Conservation (phyloP, 1,139 yeast species). For the Spathaspora sp. region DNA sequence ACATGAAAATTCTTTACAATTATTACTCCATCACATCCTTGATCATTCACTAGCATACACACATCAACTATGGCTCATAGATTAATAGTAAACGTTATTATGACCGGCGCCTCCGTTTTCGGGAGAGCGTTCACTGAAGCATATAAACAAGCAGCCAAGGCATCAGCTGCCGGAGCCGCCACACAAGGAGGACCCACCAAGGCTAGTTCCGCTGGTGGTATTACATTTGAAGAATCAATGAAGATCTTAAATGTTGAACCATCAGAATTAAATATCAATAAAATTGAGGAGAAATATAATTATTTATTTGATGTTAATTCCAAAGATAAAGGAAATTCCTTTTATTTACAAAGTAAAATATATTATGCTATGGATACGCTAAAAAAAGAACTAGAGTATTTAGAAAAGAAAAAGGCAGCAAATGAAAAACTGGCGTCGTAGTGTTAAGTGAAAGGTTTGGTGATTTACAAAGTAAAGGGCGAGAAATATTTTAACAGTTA, state of each 20-base stretch:
- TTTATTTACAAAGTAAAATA: slow-evolving; percentile 88
- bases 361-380: slow-evolving; percentile 61
- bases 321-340: slow-evolving; percentile 91
- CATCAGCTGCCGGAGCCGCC: slow-evolving; percentile 59
- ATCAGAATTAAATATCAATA: slow-evolving; percentile 54
- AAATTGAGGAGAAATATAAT: slow-evolving; percentile 72
- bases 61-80: slow-evolving; percentile 71
- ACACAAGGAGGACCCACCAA: slow-evolving; percentile 53
- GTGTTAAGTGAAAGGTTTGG: too few relatives aligned
- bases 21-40: not conserved
- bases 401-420: slow-evolving; percentile 22
- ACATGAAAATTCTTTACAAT: not conserved
- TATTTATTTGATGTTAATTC: slow-evolving; percentile 86
- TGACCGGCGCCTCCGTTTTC: slow-evolving; percentile 94
- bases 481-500: too few relatives aligned
- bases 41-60: not conserved
- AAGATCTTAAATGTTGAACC: slow-evolving; percentile 82
- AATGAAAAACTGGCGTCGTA: slow-evolving; percentile 8
- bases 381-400: slow-evolving; percentile 46
- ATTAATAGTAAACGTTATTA: slow-evolving; percentile 80
- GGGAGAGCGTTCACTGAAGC: slow-evolving; percentile 98
- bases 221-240: slow-evolving; percentile 84
- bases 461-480: too few relatives aligned
- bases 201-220: slow-evolving; percentile 63
- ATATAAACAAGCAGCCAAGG: slow-evolving; percentile 92